Evolutionary conservation across 768 basidiomycete species (phyloP).

Genomic region (Lyophyllum shimeji): DNA sequence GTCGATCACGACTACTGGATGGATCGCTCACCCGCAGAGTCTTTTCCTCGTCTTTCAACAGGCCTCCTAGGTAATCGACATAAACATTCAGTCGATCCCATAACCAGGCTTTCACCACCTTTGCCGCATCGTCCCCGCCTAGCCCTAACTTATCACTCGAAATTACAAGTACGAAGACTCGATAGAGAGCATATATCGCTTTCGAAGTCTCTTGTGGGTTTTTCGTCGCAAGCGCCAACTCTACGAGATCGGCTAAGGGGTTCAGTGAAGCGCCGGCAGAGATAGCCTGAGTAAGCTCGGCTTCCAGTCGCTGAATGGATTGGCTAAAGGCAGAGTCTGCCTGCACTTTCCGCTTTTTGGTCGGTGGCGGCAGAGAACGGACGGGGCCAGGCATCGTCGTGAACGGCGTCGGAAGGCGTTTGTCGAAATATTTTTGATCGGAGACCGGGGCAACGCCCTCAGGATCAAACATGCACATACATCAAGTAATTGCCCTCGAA

Average conservation of each 20-base stretch:
- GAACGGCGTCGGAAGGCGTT: background rate
- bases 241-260: conserved; percentile 70
- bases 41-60: conserved; percentile 79
- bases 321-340: conserved; percentile 22
- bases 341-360: conserved; percentile 50
- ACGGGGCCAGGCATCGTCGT: conserved; percentile 26
- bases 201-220: conserved; percentile 64
- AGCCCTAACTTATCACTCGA: conserved; percentile 49
- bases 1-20: background rate
- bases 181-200: conserved; percentile 79
- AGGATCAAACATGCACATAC: conserved; percentile 4
- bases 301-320: conserved; percentile 43
- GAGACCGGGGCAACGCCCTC: background rate
- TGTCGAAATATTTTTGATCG: conserved; percentile 3
- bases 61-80: conserved; percentile 61
- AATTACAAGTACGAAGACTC: conserved; percentile 30
- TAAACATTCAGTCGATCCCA: conserved; percentile 74
- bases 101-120: conserved; percentile 77
- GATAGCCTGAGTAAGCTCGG: conserved; percentile 52
- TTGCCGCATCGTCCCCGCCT: conserved; percentile 52
- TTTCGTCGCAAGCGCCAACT: conserved; percentile 45
- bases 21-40: conserved; percentile 58
- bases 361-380: conserved; percentile 50
- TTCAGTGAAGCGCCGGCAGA: conserved; percentile 68
- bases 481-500: no score